phyloP scores from a whole-genome alignment of 805 yeast genomes.

The Candida odintsovae region DNA sequence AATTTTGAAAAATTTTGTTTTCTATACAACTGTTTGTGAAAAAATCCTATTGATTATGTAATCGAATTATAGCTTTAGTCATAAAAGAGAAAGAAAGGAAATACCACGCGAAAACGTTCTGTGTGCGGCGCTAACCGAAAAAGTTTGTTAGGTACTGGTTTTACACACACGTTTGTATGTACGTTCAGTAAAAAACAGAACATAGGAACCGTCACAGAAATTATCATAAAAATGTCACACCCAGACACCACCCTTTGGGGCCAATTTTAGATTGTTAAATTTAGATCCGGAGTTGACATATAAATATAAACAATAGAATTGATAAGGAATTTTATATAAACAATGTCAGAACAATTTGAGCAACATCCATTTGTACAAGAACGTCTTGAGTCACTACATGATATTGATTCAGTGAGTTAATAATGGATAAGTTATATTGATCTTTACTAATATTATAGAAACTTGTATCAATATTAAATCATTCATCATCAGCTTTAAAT shows the following conservation, averaged over 20 bases:
- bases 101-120: background rate
- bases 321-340: background rate
- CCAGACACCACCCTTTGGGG: background rate
- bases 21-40: background rate
- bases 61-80: too few species aligned
- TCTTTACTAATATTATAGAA: slow-evolving; percentile 19
- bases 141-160: slow-evolving; percentile 18
- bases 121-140: background rate
- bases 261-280: too few species aligned
- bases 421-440: background rate
- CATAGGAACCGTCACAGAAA: background rate
- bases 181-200: slow-evolving; percentile 15
- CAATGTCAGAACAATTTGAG: slow-evolving; percentile 12
- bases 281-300: too few species aligned
- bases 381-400: slow-evolving; percentile 45
- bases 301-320: background rate
- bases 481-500: slow-evolving; percentile 41
- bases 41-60: background rate
- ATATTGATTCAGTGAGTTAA: slow-evolving; percentile 37
- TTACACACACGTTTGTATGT: slow-evolving; percentile 21
- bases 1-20: background rate
- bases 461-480: slow-evolving; percentile 45
- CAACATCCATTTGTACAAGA: slow-evolving; percentile 37
- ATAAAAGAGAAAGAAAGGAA: too few species aligned
- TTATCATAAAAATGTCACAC: background rate